phyloP scores from a whole-genome alignment of 768 basidiomycete species.

The Tephrocybe rancida region DNA sequence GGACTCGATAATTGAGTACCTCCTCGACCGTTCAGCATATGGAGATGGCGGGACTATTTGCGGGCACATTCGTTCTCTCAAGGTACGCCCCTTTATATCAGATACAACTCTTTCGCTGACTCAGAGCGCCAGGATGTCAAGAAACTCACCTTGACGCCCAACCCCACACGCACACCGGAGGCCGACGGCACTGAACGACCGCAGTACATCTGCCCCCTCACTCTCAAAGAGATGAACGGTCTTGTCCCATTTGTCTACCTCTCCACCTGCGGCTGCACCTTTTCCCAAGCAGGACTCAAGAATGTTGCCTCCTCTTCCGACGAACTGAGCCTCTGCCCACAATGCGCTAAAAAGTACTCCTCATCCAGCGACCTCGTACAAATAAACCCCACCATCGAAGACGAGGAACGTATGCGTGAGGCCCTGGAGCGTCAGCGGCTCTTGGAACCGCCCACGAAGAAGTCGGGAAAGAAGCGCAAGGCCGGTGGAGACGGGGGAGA shows the following conservation, averaged over 20 bases:
- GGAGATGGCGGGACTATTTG: slow-evolving; percentile 94
- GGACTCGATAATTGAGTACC: slow-evolving; percentile 88
- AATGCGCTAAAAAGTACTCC: slow-evolving; percentile 74
- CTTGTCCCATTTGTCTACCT: slow-evolving; percentile 86
- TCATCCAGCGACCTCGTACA: slow-evolving; percentile 52
- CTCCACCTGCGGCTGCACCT: slow-evolving; percentile 85
- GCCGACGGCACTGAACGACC: slow-evolving; percentile 50
- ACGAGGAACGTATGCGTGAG: slow-evolving; percentile 58
- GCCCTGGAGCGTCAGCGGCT: slow-evolving; percentile 61
- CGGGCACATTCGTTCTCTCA: slow-evolving; percentile 81
- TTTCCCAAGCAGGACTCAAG: slow-evolving; percentile 82
- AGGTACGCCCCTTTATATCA: slow-evolving; percentile 46
- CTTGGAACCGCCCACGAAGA: slow-evolving; percentile 50
- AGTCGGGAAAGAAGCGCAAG: slow-evolving; percentile 60
- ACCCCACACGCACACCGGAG: slow-evolving; percentile 50
- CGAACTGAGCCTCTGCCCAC: slow-evolving; percentile 68
- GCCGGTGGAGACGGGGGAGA: slow-evolving; percentile 30
- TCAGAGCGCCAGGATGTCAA: slow-evolving; percentile 77
- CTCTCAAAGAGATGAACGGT: slow-evolving; percentile 95
- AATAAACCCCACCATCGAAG: slow-evolving; percentile 74
- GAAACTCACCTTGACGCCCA: slow-evolving; percentile 78
- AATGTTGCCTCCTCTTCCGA: slow-evolving; percentile 46
- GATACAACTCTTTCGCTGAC: no score
- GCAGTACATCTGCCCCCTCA: slow-evolving; percentile 89
- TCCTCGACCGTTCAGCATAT: slow-evolving; percentile 80